Percentiles rank a stretch among this genome's conserved stretches.
Evolutionary conservation across 176 grass and related monocot species (phyloP).

Genomic region (Poa annua): DNA sequence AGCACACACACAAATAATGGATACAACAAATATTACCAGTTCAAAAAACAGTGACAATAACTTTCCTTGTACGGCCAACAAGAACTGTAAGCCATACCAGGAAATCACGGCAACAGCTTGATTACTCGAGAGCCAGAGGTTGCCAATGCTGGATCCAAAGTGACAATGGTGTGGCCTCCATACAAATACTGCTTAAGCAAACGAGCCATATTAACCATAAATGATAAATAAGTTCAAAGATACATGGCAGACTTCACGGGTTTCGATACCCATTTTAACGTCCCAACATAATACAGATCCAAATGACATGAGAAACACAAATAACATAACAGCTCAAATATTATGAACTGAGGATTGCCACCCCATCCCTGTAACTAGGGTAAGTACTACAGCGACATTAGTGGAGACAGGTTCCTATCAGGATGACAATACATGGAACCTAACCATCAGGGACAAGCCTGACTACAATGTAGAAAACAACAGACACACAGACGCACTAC

Average conservation of each 20-base stretch:
- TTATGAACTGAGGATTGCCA: conserved; percentile 30
- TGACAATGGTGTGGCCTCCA: conserved; percentile 20
- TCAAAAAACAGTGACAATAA: not conserved
- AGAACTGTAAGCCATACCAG: conserved; percentile 13
- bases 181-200: conserved; percentile 45
- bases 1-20: not conserved
- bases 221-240: conserved; percentile 28
- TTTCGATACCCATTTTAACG: conserved; percentile 15
- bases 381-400: conserved; percentile 22
- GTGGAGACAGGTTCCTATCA: conserved; percentile 28
- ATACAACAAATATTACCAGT: not conserved
- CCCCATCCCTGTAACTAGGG: conserved; percentile 33
- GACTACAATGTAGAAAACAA: conserved; percentile 25
- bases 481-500: conserved; percentile 32
- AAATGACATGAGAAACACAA: conserved; percentile 25
- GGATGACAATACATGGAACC: conserved; percentile 23
- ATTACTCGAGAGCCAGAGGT: conserved; percentile 24
- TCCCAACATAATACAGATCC: conserved; percentile 33
- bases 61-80: not conserved
- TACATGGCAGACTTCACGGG: not conserved
- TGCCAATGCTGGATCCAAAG: conserved; percentile 6
- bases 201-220: conserved; percentile 28
- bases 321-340: conserved; percentile 33
- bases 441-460: conserved; percentile 20
- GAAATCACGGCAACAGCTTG: not conserved